phyloP scores from a whole-genome alignment of 1,284 basidiomycete genomes.

The Cystobasidium pallidum region DNA sequence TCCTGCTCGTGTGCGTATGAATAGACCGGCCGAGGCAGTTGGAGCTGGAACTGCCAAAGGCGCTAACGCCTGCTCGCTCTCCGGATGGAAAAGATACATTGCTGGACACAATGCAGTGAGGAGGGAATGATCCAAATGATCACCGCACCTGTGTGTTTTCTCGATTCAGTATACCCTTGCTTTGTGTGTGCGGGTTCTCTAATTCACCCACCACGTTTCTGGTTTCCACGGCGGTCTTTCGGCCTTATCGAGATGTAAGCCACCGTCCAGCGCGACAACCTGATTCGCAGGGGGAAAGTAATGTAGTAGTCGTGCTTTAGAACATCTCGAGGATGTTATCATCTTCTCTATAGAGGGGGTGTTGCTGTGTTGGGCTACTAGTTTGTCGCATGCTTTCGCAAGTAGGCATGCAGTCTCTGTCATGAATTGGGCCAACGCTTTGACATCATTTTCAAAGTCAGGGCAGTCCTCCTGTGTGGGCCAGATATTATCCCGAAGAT shows the following conservation, averaged over 20 bases:
- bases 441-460: constrained; percentile 75
- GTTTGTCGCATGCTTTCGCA: constrained; percentile 74
- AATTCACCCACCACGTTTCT: constrained; percentile 47
- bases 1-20: constrained; percentile 78
- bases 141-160: constrained; percentile 17
- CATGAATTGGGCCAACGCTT: constrained; percentile 77
- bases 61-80: constrained; percentile 54
- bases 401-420: constrained; percentile 77
- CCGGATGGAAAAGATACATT: constrained; percentile 68
- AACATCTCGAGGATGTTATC: constrained; percentile 68
- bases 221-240: not conserved
- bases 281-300: constrained; percentile 64
- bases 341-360: constrained; percentile 61
- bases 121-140: constrained; percentile 72
- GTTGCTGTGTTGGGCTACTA: constrained; percentile 40
- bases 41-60: constrained; percentile 65
- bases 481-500: constrained; percentile 70
- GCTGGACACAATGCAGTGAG: constrained; percentile 84
- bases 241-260: not conserved
- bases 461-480: constrained; percentile 64
- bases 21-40: constrained; percentile 75
- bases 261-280: not conserved
- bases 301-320: constrained; percentile 83
- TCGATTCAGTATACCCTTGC: constrained; percentile 52
- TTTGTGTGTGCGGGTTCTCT: constrained; percentile 33